Evolutionary conservation across 116 monocot species (phyloP), one percentile per base, ranked within the genome.

Genomic region (Phalaenopsis hybrid): DNA sequence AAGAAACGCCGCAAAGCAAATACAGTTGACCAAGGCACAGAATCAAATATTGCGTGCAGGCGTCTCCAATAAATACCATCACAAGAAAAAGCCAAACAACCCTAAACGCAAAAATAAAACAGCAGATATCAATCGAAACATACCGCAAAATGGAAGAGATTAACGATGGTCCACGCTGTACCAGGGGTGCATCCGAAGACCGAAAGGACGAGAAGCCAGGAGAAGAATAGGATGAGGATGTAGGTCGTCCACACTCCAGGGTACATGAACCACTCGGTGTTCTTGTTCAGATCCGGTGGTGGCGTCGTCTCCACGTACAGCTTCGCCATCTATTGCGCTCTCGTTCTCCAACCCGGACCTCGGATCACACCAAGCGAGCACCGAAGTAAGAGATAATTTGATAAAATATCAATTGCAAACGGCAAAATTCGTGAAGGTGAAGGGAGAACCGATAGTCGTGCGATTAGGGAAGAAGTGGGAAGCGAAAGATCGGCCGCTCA

Each of bases 171-270:
- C 84, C 84, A 84, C 25, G 84, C 84, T 28, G 75, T 45, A 58
- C 84, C 84, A 55, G 84, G 80, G 17, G 84, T 79, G 84, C 84
- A 84, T 15, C 80, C 50, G 80, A 84, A 46, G 65, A 82, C 63
- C 16, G 84, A 84, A 74, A 84, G 84, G 34, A 84, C 74, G 80
- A 75, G 10, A 25, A 84, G 79, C 83, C 83, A 84, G 17, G 74
- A 74, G 74, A 79, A 84, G 83, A 84, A 84, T 23, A 84, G 44
- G 58, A 84, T 44, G 46, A 84, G 79, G n/a, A 84, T 84, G 84
- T 84, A 84, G 34, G 83, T 83, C 15, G 79, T 83, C 83, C 83
- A 83, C 74, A 83, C 83, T 37, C 83, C 83, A 49, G 83, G 83
- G 28, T 83, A 83, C 79, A 74, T 79, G 49, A 83, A 78, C 83